Evolutionary conservation across 2,329 filamentous ascomycete genomes (phyloP), one percentile per base, ranked within the genome.

Genomic region (Diaporthe helianthi): DNA sequence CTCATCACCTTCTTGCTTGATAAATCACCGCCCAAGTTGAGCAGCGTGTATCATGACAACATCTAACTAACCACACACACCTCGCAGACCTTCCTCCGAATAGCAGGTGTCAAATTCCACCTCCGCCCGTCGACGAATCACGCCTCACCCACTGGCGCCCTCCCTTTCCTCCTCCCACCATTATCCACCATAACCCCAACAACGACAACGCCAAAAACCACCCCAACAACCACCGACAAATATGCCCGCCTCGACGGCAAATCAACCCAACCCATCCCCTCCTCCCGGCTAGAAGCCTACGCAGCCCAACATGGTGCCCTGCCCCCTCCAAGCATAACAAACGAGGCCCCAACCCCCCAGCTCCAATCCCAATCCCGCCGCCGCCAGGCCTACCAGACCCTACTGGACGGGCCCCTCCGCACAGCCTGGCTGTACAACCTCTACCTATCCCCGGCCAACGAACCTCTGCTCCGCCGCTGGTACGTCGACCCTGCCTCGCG

Each of bases 381-480:
- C 47, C 86, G 88, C 71, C 85, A 91, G 71, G 91, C 92, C 71
- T 97, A 97, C 82, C 83, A 90, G 69, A 88, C 93, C 54, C 86
- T 98, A 17, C 81, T 97, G 22, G 91, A 94, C 73, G 86, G 90
- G 75, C 85, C 87, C 70, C 87, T 99, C 84, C 91, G 94, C 72
- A 91, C 90, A 79, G 94, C 94, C 69, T 98, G 94, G 93, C 87
- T 98, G 12, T 92, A 95, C 79, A 85, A 90, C 53, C 84, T 98
- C 69, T 98, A 98, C 83, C 83, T 98, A 51, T 86, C 90, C 60
- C 85, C 87, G 1, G 74, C 82, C 31, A 96, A 97, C 80, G 87
- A 89, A 53, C 73, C 85, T 13, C 87, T 98, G 65, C 90, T 94
- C 22, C 80, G 86, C 38, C 82, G 81, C 1, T 87, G 97, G 63